Evolutionary conservation across 768 basidiomycete species (phyloP), one percentile per base, ranked within the genome.

Genomic region (Obba rivulosa): DNA sequence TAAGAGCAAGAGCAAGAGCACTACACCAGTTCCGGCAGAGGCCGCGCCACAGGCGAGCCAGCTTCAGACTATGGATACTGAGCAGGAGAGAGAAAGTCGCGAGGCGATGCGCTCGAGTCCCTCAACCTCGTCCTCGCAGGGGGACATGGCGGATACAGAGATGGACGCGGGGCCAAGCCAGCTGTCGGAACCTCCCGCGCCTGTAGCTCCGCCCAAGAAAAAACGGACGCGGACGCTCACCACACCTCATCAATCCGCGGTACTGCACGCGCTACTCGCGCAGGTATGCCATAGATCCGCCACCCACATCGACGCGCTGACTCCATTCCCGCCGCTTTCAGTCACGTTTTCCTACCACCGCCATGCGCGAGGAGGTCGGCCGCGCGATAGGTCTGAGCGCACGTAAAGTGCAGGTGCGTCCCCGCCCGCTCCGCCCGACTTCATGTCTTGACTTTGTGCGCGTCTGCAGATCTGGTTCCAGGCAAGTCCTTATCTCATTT

Each of bases 261-360:
- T 90, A n/a, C 73, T 92, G 17, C 88, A 91, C 57, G 85, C 85
- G 4, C 75, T 92, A 40, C 77, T 92, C n/a, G 85, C 87, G 25
- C 83, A 91, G 81, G 90, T 91, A 68, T 56, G 66, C 52, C 35
- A 11, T 17, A 18, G 23, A 11, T 8, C 35, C 17, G 16, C 3
- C 7, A 1, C 22, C 41, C 9, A 17, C 11, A 13, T 34, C 8
- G 13, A 17, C 31, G 14, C 28, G 21, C 16, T 21, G 21, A 14
- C 20, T 41, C 36, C 38, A 17, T 22, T 17, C 24, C 45, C 13
- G 4, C 13, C 23, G 11, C 31, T 8, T 18, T 31, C 46, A 93
- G 90, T 92, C 91, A 43, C 85, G 87, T 34, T 92, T 93, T 66
- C 90, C 90, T 3, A 87, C 88, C 2, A 92, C 90, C 2, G 82